Base-by-base conservation (phyloP, 2,329 filamentous ascomycete species). In the Trichoderma brevicompactum region DNA sequence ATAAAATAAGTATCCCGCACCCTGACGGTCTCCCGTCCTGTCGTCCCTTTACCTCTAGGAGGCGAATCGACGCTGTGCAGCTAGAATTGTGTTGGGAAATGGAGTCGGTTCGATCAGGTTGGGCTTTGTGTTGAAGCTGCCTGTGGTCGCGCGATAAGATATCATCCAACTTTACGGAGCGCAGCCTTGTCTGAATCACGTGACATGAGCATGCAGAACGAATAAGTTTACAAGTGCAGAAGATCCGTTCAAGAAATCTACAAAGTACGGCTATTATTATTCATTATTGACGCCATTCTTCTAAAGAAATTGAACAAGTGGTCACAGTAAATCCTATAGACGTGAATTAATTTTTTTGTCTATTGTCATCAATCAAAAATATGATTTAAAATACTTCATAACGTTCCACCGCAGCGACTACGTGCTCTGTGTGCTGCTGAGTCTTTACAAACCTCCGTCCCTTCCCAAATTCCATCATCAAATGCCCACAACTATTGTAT, bases 361-460 rank as follows among this genome's bases (percentile, higher is more conserved):
- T 76, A 75, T 75, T 73, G 69, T 69, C 64, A 69, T 71, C 70
- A 74, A 73, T 71, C 69, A 65, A 43, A 43, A 49, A 48, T 70
- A 73, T 75, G 73, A 75, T 70, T 70, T 72, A 69, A 72, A 75
- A 10, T 71, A 69, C 70, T 23, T 54, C 48, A 63, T 52, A 54
- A 54, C 40, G 72, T 38, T 72, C 70, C 68, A 70, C 73, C 67
- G 66, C 68, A 70, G 73, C 74, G 71, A 74, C 75, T 70, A 71
- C 73, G 70, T 71, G 75, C 76, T 73, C 75, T 73, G 76, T 73
- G 70, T 74, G 75, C 75, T 73, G 75, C 76, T 71, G 72, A 69
- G 65, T 73, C 75, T 74, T 77, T 77, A 78, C 76, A 77, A 74
- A 69, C 70, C 67, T 68, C 72, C 70, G 68, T 70, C 72, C 73